A percentile compares a stretch with the other conserved stretches of the same genome.
Evolutionary conservation across 805 yeast genomes (phyloP).

Genomic region (Cyberlindnera samutprakarnensis): DNA sequence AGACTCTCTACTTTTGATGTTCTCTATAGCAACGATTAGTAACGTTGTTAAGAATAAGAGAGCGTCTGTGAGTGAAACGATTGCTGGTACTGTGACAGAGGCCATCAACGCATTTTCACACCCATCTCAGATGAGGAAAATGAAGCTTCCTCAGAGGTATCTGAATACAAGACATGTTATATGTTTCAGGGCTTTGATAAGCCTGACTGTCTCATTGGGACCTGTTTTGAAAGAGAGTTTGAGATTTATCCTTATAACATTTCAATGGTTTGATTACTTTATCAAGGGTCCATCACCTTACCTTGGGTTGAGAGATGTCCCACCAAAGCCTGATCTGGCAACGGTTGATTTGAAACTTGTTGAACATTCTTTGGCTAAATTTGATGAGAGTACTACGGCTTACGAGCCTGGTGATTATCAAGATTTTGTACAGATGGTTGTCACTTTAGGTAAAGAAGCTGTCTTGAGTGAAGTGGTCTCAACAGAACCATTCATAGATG

Average conservation of each 20-base stretch:
- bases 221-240: constrained; percentile 62
- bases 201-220: constrained; percentile 78
- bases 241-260: constrained; percentile 51
- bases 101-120: constrained; percentile 12
- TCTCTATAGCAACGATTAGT: constrained; percentile 38
- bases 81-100: constrained; percentile 36
- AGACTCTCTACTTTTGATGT: constrained; percentile 45
- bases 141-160: constrained; percentile 29
- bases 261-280: constrained; percentile 75
- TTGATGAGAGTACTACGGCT: constrained; percentile 53
- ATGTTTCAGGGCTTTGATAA: constrained; percentile 71
- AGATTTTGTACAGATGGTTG: constrained; percentile 40
- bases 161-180: constrained; percentile 63
- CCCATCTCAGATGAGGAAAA: constrained; percentile 7
- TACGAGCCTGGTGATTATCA: constrained; percentile 46
- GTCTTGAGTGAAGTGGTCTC: constrained; percentile 8
- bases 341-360: constrained; percentile 43
- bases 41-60: constrained; percentile 31
- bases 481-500: constrained; percentile 19
- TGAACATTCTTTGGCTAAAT: constrained; percentile 48
- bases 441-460: constrained; percentile 31
- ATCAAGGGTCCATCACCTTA: constrained; percentile 50
- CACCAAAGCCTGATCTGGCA: constrained; percentile 34
- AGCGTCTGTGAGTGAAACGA: constrained; percentile 39
- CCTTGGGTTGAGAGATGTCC: constrained; percentile 31